Evolutionary conservation across 495 filamentous ascomycete genomes (phyloP), one percentile per base, ranked within the genome.

Genomic region (Friedmanniomyces endolithicus): DNA sequence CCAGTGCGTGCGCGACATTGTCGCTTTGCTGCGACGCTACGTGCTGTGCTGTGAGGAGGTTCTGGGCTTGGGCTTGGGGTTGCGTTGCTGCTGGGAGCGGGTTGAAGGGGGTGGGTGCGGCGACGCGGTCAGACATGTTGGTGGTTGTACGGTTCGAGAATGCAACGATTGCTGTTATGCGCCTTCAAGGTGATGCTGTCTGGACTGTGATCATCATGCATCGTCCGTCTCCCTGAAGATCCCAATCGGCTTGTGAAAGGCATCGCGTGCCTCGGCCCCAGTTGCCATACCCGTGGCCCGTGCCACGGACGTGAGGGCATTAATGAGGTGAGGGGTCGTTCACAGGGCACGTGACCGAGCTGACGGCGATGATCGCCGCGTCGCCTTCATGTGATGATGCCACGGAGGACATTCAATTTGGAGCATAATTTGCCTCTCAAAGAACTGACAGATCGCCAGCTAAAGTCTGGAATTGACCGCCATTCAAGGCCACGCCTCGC

Each of bases 1-100:
- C 83, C 55, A 94, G 74, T 50, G 88, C 86, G 70, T 95, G 87
- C 49, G 90, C 85, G 65, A 94, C 84, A 69, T 95, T 92, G 72
- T 94, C 88, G 63, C 85, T 88, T 65, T 90, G 86, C 55, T 86
- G 81, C 9, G 72, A 70, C 16, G 75, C 75, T 48, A 78, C 67
- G 20, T 57, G 24, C 74, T 74, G 27, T 67, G 66, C 48, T 49
- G 49, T 31, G n/a, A 29, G 24, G 64, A 48, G 29, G 25, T 58
- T 58, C 29, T 58, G 37, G 4, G 49, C 24, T 24, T 58, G 55
- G 20, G n/a, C 22, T 16, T 55, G 35, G 11, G 44, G 49, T 35
- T 50, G 40, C n/a, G 59, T 39, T 12, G 40, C 2, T 11, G 29
- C n/a, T 14, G 59, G 55, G 6, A 62, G 50, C 29, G 59, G 45